A percentile compares a stretch with the other conserved stretches of the same genome.
Conservation (phyloP, 306 rosid species). For the Gastrolobium bilobum region DNA sequence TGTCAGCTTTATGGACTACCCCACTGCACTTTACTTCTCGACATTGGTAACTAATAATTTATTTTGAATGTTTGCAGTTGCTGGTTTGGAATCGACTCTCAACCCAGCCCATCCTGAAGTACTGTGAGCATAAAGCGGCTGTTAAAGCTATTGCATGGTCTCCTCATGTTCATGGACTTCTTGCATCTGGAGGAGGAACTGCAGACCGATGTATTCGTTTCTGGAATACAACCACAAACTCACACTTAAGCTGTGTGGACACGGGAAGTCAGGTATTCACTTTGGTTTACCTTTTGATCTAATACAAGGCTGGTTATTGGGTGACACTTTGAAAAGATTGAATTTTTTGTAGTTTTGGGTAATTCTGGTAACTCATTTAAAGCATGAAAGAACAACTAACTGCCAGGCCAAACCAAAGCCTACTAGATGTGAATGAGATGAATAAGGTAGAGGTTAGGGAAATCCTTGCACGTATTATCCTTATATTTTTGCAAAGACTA, state of each 20-base stretch:
- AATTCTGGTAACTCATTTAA: constrained; percentile 14
- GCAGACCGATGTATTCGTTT: constrained; percentile 93
- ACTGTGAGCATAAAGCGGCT: constrained; percentile 92
- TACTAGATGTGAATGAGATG: constrained; percentile 21
- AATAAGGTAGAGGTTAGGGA: not conserved
- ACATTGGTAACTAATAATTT: constrained; percentile 38
- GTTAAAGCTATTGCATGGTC: constrained; percentile 99
- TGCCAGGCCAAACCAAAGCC: constrained; percentile 11
- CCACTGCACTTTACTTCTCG: constrained; percentile 27
- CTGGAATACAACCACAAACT: constrained; percentile 92
- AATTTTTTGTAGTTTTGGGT: not conserved
- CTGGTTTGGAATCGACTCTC: constrained; percentile 94
- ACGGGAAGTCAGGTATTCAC: constrained; percentile 90
- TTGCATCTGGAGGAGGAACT: constrained; percentile 97
- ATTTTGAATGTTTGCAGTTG: constrained; percentile 59
- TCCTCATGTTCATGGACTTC: constrained; percentile 94
- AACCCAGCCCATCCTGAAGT: constrained; percentile 83
- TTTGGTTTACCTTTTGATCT: constrained; percentile 32
- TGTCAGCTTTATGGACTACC: not conserved
- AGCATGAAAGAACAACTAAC: constrained; percentile 12
- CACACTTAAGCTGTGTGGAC: constrained; percentile 88
- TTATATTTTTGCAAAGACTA: too few species aligned
- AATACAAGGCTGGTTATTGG: constrained; percentile 22
- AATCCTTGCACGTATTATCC: too few species aligned
- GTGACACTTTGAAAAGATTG: not conserved